phyloP scores from a whole-genome alignment of 495 filamentous ascomycete genomes.

The Rusavskia elegans region DNA sequence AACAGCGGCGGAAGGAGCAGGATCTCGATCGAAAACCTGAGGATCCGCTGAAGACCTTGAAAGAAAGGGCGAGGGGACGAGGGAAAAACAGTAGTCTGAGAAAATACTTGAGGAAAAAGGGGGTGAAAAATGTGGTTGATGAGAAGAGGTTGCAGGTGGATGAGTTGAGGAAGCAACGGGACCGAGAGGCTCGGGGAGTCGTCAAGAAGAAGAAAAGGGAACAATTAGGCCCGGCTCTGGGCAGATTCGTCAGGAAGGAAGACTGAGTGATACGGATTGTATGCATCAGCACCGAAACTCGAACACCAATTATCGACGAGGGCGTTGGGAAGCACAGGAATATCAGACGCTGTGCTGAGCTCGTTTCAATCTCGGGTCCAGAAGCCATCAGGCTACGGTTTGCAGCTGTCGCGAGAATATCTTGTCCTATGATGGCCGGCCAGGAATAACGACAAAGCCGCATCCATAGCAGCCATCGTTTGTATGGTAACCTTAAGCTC shows the following conservation, averaged over 20 bases:
- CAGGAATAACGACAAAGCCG: no score
- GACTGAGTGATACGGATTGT: constrained; percentile 8
- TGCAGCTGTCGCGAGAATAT: no score
- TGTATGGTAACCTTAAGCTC: no score
- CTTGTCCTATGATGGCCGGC: no score
- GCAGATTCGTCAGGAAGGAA: constrained; percentile 47
- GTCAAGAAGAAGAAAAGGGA: constrained; percentile 38
- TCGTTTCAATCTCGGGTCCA: no score
- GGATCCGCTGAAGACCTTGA: constrained; percentile 52
- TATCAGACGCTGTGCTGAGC: no score
- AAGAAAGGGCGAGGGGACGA: constrained; percentile 61
- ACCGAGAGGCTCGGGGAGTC: constrained; percentile 43
- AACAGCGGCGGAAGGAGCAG: constrained; percentile 54
- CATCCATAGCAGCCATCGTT: no score
- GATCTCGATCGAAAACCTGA: constrained; percentile 59
- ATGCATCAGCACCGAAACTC: no score
- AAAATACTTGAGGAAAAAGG: constrained; percentile 80
- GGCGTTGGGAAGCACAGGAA: no score
- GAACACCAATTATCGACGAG: no score
- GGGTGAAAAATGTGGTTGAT: constrained; percentile 80
- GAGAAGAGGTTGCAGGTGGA: constrained; percentile 59
- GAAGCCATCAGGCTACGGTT: no score
- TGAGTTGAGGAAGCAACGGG: constrained; percentile 47
- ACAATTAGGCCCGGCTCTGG: constrained; percentile 56
- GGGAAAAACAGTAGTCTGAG: constrained; percentile 86